Base-by-base conservation (phyloP, 306 rosid genomes). In the Mucuna pruriens region DNA sequence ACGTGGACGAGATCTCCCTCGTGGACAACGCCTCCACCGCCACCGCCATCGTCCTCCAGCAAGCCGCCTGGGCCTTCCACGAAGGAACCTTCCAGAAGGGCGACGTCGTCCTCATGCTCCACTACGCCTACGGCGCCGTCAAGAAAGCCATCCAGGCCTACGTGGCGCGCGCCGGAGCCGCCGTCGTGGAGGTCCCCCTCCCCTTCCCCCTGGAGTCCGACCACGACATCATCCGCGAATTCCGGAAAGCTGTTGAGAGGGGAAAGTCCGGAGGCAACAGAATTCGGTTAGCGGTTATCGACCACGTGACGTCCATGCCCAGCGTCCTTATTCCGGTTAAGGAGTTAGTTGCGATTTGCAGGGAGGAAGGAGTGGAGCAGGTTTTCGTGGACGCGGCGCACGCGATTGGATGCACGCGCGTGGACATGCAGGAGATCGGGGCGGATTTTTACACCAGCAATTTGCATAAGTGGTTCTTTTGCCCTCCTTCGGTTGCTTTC, bases 11-110 rank as follows among this genome's bases (percentile, higher is more conserved):
- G 78, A 88, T 93, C 71, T 89, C 97, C 7, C 82, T 93, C 71
- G 97, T 93, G 6, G 97, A 93, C 69, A 93, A 93, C 90, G 97
- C 90, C 85, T 84, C 97, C 83, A 91, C 97, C n/a, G 97, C 97
- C 16, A 90, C 94, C 10, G 87, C 97, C 72, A 89, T 93, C 29
- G 89, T 93, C 51, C 90, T 93, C 63, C 96, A 90, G 83, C 90
- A 91, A 19, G 51, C 83, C 60, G 85, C 93, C 4, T 86, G 96
- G 91, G 92, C 89, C 42, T 93, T 93, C 80, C 62, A 83, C 15
- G 93, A 91, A 39, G 88, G 93, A 26, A 86, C 25, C 9, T 93
- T 88, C 80, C 57, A 84, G 20, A 74, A 83, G 10, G 96, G 97
- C 0, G 97, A 93, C 69, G 96, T 88, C 11, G 94, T 80, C 13